phyloP scores from a whole-genome alignment of 2,329 filamentous ascomycete species.

The Chrysoporthe cubensis region DNA sequence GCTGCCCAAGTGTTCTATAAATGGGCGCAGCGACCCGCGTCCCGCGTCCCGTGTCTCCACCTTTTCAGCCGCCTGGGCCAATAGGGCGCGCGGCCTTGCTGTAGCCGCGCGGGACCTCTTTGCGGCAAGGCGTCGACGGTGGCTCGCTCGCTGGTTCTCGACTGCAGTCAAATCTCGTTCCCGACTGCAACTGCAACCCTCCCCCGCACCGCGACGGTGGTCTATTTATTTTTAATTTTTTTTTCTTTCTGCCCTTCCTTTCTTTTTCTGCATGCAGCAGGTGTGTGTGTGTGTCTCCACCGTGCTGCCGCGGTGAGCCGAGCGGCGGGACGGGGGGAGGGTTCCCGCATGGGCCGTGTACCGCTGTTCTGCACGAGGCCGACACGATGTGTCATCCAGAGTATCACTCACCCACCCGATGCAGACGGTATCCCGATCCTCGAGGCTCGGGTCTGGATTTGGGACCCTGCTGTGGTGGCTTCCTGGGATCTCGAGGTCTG shows the following conservation, averaged over 20 bases:
- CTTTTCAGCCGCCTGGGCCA: background rate
- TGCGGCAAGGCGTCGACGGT: background rate
- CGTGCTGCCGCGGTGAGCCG: too few species aligned
- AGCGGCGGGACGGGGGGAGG: too few species aligned
- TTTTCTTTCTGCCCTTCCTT: background rate
- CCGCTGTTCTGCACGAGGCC: background rate
- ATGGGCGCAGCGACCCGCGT: background rate
- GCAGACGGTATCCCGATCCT: background rate
- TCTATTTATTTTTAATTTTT: background rate
- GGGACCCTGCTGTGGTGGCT: background rate
- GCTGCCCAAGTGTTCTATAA: background rate
- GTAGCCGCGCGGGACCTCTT: constrained; percentile 8
- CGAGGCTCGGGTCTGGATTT: too few species aligned
- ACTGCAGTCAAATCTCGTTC: constrained; percentile 5
- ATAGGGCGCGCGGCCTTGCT: background rate
- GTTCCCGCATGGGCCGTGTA: too few species aligned
- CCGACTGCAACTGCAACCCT: constrained; percentile 1
- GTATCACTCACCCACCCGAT: background rate
- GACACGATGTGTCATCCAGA: background rate
- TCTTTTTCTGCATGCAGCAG: background rate
- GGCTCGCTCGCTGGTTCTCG: background rate
- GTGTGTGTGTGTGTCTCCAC: too few species aligned
- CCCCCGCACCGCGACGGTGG: too few species aligned
- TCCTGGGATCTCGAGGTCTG: background rate
- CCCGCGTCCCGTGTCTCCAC: background rate